These are phyloP conservation scores for Keithomyces neogunnii DNA, from an alignment of 2,329 filamentous ascomycete species.

Conservation along the genomic window DNA sequence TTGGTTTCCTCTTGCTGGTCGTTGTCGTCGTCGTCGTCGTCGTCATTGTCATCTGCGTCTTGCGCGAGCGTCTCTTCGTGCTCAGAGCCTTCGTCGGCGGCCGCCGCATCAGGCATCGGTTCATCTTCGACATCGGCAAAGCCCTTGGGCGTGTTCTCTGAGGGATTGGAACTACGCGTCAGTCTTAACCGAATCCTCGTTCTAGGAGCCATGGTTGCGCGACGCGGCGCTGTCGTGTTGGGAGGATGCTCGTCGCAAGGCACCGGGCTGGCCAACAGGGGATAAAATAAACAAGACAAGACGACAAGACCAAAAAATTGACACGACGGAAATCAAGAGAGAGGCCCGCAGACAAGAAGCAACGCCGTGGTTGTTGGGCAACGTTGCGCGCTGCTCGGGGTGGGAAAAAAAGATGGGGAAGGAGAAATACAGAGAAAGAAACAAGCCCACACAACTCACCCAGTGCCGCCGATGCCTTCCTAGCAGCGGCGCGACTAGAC, in stretches of 20 bases:
- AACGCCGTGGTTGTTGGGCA: background rate
- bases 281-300: background rate
- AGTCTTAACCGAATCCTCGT: slow-evolving; percentile 24
- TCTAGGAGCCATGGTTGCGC: slow-evolving; percentile 17
- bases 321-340: too few species aligned
- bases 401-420: slow-evolving; percentile 3
- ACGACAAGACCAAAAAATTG: background rate
- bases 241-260: too few species aligned
- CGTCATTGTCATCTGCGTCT: slow-evolving; percentile 2
- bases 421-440: background rate
- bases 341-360: background rate
- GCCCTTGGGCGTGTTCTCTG: slow-evolving; percentile 34
- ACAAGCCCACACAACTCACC: slow-evolving; percentile 26
- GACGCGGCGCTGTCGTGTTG: too few species aligned
- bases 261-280: too few species aligned
- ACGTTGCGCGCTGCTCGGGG: background rate
- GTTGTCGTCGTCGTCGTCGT: slow-evolving; percentile 12
- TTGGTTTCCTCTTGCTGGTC: slow-evolving; percentile 28
- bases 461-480: slow-evolving; percentile 43
- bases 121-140: slow-evolving; percentile 33
- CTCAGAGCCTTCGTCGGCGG: slow-evolving; percentile 10
- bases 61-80: slow-evolving; percentile 18
- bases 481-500: slow-evolving; percentile 45
- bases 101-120: slow-evolving; percentile 25
- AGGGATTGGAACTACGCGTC: slow-evolving; percentile 18